Evolutionary conservation across 768 basidiomycete species (phyloP).

Genomic region (Amanita pseudoporphyria): DNA sequence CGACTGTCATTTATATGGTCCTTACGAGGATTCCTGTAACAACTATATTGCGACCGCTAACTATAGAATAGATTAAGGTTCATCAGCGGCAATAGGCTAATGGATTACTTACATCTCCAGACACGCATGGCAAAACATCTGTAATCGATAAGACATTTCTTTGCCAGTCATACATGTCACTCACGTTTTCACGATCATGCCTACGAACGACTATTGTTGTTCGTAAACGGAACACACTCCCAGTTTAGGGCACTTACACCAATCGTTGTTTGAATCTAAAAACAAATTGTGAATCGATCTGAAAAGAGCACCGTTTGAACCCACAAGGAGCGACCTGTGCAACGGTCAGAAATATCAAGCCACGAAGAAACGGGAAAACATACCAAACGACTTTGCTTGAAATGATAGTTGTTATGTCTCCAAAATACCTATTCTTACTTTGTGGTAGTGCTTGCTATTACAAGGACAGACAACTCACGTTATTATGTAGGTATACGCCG

Average conservation of each 20-base stretch:
- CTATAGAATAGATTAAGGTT: constrained; percentile 20
- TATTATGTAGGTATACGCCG: constrained; percentile 44
- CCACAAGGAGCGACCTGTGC: constrained; percentile 19
- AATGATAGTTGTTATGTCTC: constrained; percentile 18
- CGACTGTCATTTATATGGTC: background rate
- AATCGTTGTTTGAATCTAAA: constrained; percentile 23
- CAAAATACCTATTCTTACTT: constrained; percentile 25
- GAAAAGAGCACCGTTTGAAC: constrained; percentile 6
- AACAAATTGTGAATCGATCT: background rate
- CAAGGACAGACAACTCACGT: constrained; percentile 27
- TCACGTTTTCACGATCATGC: constrained; percentile 46
- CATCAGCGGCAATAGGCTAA: background rate
- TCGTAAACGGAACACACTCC: constrained; percentile 1
- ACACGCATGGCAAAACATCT: constrained; percentile 53
- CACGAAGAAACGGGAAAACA: constrained; percentile 8
- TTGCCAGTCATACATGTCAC: constrained; percentile 12
- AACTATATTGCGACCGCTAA: constrained; percentile 41
- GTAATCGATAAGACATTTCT: background rate
- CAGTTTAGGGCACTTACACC: constrained; percentile 18
- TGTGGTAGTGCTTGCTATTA: constrained; percentile 4
- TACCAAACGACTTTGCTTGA: constrained; percentile 26
- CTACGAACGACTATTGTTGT: constrained; percentile 30
- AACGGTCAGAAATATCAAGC: background rate
- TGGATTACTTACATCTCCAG: constrained; percentile 40
- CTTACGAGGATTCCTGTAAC: constrained; percentile 39